Evolutionary conservation across 1,284 basidiomycete genomes (phyloP).

Genomic region (Apiotrichum gamsii): DNA sequence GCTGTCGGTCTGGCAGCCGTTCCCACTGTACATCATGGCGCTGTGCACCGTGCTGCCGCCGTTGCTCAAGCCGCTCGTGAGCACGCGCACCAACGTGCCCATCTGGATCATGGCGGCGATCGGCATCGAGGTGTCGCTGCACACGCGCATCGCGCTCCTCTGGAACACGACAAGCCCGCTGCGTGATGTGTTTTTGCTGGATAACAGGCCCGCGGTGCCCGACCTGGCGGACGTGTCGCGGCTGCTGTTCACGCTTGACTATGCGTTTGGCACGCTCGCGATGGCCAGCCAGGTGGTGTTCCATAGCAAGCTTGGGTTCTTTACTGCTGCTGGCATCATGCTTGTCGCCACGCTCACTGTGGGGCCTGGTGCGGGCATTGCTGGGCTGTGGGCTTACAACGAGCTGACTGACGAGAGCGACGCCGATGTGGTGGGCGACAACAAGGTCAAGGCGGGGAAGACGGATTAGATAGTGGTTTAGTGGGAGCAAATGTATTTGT

Average conservation of each 20-base stretch:
- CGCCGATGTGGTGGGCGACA: too few relatives aligned
- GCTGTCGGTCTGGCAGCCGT: slow-evolving; percentile 13
- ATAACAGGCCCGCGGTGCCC: neutral
- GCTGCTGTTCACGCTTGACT: slow-evolving; percentile 10
- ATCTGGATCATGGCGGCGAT: too few relatives aligned
- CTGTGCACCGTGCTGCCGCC: slow-evolving; percentile 7
- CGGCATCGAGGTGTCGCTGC: too few relatives aligned
- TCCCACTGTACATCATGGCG: slow-evolving; percentile 13
- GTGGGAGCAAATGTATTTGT: too few relatives aligned
- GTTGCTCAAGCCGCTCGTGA: too few relatives aligned
- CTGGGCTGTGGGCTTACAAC: slow-evolving; percentile 9
- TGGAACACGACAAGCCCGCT: too few relatives aligned
- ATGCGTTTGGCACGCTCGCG: neutral
- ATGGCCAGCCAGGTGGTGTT: neutral
- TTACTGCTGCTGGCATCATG: neutral
- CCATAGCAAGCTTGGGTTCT: neutral
- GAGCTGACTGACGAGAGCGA: slow-evolving; percentile 5
- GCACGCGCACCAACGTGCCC: too few relatives aligned
- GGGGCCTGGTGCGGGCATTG: slow-evolving; percentile 12
- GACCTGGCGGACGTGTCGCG: slow-evolving; percentile 3
- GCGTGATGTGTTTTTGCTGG: too few relatives aligned
- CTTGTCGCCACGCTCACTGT: neutral
- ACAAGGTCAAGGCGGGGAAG: too few relatives aligned
- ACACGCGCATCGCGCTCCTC: too few relatives aligned
- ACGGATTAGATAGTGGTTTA: too few relatives aligned